These are phyloP conservation scores for Cadophora luteo-olivacea DNA, from an alignment of 2,329 filamentous ascomycete species.

Conservation along the genomic window DNA sequence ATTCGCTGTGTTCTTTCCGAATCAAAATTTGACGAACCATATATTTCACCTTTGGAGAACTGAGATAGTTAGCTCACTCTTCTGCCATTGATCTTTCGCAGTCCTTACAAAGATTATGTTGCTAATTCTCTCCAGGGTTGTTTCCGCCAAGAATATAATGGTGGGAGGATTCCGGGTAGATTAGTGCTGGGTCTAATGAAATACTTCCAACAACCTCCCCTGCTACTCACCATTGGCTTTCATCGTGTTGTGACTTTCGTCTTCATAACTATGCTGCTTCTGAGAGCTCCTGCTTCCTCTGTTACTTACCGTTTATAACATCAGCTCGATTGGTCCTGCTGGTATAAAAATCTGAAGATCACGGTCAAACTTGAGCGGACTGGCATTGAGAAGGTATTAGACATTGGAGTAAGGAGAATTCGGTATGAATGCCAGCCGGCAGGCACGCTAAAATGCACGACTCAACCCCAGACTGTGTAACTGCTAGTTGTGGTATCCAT, in stretches of 20 bases:
- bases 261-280: background rate
- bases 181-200: background rate
- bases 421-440: conserved; percentile 5
- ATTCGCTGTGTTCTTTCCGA: conserved; percentile 47
- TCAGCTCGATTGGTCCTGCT: no score
- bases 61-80: conserved; percentile 36
- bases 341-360: background rate
- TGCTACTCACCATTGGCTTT: background rate
- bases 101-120: background rate
- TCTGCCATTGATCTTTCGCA: background rate
- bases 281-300: no score
- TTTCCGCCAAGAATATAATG: background rate
- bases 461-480: background rate
- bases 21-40: conserved; percentile 45
- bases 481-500: background rate
- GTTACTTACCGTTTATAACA: no score
- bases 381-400: conserved; percentile 15
- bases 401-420: conserved; percentile 15
- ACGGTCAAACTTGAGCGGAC: background rate
- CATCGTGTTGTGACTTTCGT: background rate
- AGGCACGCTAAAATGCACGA: conserved; percentile 30
- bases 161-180: background rate
- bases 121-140: conserved; percentile 3
- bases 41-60: conserved; percentile 50
- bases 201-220: background rate